Conservation (phyloP, 2,329 filamentous ascomycete genomes). For the Chrysosporium keratinophilum region DNA sequence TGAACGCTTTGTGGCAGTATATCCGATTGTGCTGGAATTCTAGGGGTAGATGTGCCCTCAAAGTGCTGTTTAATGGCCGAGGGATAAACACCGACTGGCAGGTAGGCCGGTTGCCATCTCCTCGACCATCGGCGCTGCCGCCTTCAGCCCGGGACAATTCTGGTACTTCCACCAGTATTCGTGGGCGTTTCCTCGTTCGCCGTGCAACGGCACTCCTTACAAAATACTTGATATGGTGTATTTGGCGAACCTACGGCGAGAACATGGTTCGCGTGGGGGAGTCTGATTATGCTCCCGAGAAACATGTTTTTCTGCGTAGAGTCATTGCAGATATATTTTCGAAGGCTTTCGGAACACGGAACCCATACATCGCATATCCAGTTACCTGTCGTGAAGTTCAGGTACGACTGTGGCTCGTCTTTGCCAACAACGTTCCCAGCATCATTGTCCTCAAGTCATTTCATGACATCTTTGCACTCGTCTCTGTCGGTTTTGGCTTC, state of each 20-base stretch:
- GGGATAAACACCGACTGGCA: constrained; percentile 12
- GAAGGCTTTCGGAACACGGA: not conserved
- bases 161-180: not conserved
- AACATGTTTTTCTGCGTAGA: constrained; percentile 4
- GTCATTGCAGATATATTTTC: not conserved
- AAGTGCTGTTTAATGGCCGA: constrained; percentile 12
- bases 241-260: not conserved
- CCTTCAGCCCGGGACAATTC: not conserved
- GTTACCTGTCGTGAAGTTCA: constrained; percentile 3
- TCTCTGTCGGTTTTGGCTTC: constrained; percentile 6
- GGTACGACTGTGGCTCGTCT: not conserved
- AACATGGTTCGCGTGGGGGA: not conserved
- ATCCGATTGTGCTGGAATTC: not conserved
- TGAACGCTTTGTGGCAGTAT: not conserved
- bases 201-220: not conserved
- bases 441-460: not conserved
- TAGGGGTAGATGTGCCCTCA: not conserved
- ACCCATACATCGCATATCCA: not conserved
- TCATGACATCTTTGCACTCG: constrained; percentile 3
- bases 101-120: not conserved
- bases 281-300: constrained; percentile 8
- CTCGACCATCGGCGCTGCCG: not conserved
- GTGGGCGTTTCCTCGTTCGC: not conserved
- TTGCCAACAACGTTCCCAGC: constrained; percentile 2
- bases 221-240: not conserved